These are phyloP conservation scores for Escovopsis sp. DNA, from an alignment of 2,329 filamentous ascomycete genomes.

Conservation along the genomic window DNA sequence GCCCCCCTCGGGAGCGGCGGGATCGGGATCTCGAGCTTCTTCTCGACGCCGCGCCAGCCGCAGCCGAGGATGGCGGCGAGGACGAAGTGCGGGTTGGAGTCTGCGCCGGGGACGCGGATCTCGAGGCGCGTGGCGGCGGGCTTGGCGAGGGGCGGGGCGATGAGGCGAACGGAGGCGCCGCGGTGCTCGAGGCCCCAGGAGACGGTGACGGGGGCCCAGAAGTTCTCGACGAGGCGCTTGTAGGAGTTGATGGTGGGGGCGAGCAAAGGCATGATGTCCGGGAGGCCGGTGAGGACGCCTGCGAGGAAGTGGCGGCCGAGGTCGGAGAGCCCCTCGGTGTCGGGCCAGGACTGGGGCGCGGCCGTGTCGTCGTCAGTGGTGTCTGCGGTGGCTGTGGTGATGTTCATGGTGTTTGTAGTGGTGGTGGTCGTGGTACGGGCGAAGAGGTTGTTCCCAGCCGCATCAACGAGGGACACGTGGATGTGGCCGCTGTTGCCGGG, in stretches of 20 bases:
- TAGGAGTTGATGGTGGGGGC: conserved; percentile 96
- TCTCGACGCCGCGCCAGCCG: conserved; percentile 83
- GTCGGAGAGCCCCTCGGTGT: conserved; percentile 70
- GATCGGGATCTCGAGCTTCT: conserved; percentile 70
- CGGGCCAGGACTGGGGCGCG: conserved; percentile 57
- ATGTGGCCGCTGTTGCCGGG: conserved; percentile 94
- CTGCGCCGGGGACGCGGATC: conserved; percentile 83
- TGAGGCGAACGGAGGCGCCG: conserved; percentile 77
- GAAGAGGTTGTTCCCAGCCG: conserved; percentile 71
- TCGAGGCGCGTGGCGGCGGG: conserved; percentile 82
- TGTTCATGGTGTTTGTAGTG: too few relatives aligned
- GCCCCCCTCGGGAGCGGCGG: conserved; percentile 76
- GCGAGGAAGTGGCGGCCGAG: conserved; percentile 86
- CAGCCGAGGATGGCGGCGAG: conserved; percentile 74
- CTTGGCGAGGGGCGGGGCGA: conserved; percentile 74
- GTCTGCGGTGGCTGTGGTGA: conserved; percentile 56
- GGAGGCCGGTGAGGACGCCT: conserved; percentile 72
- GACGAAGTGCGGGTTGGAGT: conserved; percentile 78
- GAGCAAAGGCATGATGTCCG: conserved; percentile 88
- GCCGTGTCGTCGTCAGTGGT: too few relatives aligned
- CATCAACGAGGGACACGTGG: conserved; percentile 77
- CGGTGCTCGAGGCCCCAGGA: conserved; percentile 95
- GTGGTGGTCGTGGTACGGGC: conserved; percentile 56
- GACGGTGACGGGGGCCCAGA: conserved; percentile 95
- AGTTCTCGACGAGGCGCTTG: conserved; percentile 95